Base-by-base conservation (phyloP, 768 basidiomycete genomes). In the Clitopilus hobsonii region DNA sequence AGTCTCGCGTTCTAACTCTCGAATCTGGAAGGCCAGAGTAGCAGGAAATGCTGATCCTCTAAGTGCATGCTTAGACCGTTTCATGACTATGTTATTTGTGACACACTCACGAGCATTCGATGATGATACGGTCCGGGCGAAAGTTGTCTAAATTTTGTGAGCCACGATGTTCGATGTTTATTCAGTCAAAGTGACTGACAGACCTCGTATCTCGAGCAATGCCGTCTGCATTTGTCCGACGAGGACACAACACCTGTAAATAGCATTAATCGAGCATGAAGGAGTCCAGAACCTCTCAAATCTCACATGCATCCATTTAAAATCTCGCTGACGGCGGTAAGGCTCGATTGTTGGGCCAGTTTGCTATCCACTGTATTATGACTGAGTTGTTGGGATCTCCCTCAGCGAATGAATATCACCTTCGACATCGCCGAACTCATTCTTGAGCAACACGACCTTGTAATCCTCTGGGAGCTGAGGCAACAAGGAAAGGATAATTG, bases 21-120 rank as follows among this genome's bases (percentile, higher is more conserved):
- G 86, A 54, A 98, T 92, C 65, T 96, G 95, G 64, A 96, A 93
- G 0, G 94, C 95, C 28, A 98, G 77, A 1, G 94, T 96, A 2
- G 95, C 95, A 7, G 95, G 95, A 64, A 97, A 97, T 0, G 95
- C 95, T 6, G 93, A 95, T 10, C 95, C 95, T 29, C 91, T 94
- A 61, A 16, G 32, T 24, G 25, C 49, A 18, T 52, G 20, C 11
- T 25, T 55, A 41, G 47, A 36, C 4, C 18, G n/a, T n/a, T n/a
- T n/a, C 47, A 14, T 16, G 20, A 22, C 47, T 16, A 16, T 26
- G 51, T 22, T 47, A n/a, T 11, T 7, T 1, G 14, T 30, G 25
- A 36, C 2, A 25, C 23, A 74, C 85, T 53, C 65, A 94, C 92
- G 93, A 95, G 78, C 90, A 91, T 72, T 98, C 95, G 56, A 98